Percentiles rank a stretch among this genome's conserved stretches.
These are phyloP conservation scores for Lasiodiplodia hormozganensis DNA, from an alignment of 2,329 filamentous ascomycete genomes.

Conservation along the genomic window DNA sequence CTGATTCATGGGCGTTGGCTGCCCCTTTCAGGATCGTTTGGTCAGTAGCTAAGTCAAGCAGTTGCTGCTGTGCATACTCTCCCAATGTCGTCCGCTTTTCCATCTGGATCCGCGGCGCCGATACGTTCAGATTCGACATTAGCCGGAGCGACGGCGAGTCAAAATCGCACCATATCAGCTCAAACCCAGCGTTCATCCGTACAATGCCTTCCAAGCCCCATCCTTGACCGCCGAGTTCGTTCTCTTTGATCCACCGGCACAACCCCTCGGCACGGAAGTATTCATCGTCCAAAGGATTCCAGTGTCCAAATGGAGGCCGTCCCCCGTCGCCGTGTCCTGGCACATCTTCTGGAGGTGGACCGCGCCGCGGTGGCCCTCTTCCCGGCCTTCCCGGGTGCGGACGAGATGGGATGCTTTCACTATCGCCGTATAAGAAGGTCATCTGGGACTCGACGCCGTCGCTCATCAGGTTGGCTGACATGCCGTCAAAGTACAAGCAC, in stretches of 20 bases:
- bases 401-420: constrained; percentile 47
- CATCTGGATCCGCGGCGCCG: constrained; percentile 49
- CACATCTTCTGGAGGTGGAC: constrained; percentile 21
- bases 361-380: constrained; percentile 11
- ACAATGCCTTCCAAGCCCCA: constrained; percentile 60
- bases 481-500: constrained; percentile 60
- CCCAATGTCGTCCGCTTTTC: background rate
- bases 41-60: background rate
- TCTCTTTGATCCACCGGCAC: constrained; percentile 54
- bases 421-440: constrained; percentile 55
- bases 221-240: constrained; percentile 52
- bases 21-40: background rate
- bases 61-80: background rate
- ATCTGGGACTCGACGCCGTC: constrained; percentile 58
- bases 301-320: constrained; percentile 31
- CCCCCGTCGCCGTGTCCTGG: background rate
- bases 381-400: background rate
- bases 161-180: constrained; percentile 62
- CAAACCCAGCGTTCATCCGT: constrained; percentile 61
- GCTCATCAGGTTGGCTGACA: constrained; percentile 57
- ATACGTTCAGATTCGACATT: constrained; percentile 55
- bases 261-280: constrained; percentile 57
- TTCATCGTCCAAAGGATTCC: constrained; percentile 52
- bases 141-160: constrained; percentile 52
- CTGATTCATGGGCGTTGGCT: background rate